phyloP scores from a whole-genome alignment of 2,329 filamentous ascomycete genomes.

The Juglanconis oblonga region DNA sequence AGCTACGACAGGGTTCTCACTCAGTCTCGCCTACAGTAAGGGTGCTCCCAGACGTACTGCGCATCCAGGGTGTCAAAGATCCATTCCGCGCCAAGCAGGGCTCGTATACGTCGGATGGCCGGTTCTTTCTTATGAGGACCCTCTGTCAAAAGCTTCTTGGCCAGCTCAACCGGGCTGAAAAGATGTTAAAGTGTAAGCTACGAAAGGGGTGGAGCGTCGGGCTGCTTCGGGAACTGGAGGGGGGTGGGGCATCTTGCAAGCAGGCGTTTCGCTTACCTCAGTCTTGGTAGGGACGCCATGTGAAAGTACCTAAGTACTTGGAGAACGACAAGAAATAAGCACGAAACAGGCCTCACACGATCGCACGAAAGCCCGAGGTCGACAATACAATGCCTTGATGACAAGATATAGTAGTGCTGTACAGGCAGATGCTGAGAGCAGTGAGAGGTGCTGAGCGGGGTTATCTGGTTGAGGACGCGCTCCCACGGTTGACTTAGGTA shows the following conservation, averaged over 20 bases:
- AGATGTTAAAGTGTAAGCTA: not conserved
- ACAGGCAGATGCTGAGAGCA: too few species aligned
- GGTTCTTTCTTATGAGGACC: slow-evolving; percentile 30
- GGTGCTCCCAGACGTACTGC: slow-evolving; percentile 35
- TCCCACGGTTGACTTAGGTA: too few species aligned
- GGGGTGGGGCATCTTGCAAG: not conserved
- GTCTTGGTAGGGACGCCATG: not conserved
- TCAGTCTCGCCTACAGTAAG: slow-evolving; percentile 22
- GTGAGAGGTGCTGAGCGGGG: too few species aligned
- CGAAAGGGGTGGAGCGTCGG: not conserved
- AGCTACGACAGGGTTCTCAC: not conserved
- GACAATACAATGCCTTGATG: too few species aligned
- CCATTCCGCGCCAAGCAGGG: slow-evolving; percentile 26
- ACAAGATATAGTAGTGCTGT: too few species aligned
- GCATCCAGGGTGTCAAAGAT: slow-evolving; percentile 32
- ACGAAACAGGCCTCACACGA: too few species aligned
- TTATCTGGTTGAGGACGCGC: too few species aligned
- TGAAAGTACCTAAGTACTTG: not conserved
- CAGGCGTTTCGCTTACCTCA: not conserved
- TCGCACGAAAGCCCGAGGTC: too few species aligned
- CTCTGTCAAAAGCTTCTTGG: slow-evolving; percentile 22
- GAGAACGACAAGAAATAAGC: too few species aligned
- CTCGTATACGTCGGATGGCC: slow-evolving; percentile 30
- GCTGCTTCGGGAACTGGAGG: not conserved
- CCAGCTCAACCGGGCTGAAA: slow-evolving; percentile 20